Conservation (phyloP, 257 asterid species). For the Handroanthus guayacan region DNA sequence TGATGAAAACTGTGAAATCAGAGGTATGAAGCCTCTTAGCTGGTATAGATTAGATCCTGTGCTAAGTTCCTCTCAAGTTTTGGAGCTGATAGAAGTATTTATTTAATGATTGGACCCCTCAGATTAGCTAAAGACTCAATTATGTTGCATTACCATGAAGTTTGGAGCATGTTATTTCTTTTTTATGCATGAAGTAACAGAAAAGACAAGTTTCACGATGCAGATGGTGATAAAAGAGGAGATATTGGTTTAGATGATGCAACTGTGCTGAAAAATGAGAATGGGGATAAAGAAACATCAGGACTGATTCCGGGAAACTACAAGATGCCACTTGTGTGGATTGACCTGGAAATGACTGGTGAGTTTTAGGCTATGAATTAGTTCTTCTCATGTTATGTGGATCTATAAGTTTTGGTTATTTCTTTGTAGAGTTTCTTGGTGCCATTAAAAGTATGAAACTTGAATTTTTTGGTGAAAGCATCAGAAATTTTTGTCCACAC, state of each 20-base stretch:
- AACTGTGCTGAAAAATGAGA: conserved; percentile 27
- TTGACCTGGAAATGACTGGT: conserved; percentile 84
- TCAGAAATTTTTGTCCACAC: neutral
- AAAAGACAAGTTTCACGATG: conserved; percentile 11
- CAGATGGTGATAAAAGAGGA: conserved; percentile 46
- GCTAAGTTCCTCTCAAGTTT: neutral
- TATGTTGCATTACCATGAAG: neutral
- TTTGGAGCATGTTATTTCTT: neutral
- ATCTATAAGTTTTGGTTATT: neutral
- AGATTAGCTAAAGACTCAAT: too few relatives aligned
- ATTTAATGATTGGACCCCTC: neutral
- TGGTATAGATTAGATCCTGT: neutral
- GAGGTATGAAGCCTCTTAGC: conserved; percentile 12
- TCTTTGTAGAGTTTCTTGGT: neutral
- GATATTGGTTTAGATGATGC: conserved; percentile 38
- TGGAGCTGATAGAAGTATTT: neutral
- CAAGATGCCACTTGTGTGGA: conserved; percentile 73
- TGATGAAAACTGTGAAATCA: conserved; percentile 21
- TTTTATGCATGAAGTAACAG: neutral
- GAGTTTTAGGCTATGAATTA: conserved; percentile 23
- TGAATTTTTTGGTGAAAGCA: neutral
- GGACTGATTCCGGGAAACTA: conserved; percentile 38
- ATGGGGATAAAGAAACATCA: conserved; percentile 31
- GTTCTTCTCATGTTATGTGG: conserved; percentile 17
- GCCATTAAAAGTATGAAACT: neutral